Evolutionary conservation across 768 basidiomycete genomes (phyloP), one percentile per base, ranked within the genome.

Genomic region (Panus rudis): DNA sequence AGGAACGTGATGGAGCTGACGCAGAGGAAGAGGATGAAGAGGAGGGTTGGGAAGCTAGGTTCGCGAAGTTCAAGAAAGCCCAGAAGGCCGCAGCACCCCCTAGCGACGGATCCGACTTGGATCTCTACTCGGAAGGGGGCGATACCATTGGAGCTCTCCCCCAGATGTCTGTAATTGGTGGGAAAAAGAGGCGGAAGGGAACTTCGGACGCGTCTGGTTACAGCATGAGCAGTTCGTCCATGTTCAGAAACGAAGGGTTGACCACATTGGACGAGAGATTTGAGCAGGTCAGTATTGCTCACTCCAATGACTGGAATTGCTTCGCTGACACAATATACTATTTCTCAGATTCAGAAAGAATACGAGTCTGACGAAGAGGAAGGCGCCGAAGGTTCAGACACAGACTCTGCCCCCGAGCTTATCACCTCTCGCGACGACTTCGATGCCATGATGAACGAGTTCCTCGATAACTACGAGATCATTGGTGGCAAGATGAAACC

Each of bases 191-290:
- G 56, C 71, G 79, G 50, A 81, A 81, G 52, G 81, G 80, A 3
- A 71, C 79, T 0, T 91, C 87, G 39, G 85, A 91, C 49, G 92
- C 89, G 7, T 91, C 89, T 17, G 92, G 90, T 11, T 94, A 94
- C 70, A 90, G 86, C 59, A 97, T 99, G 92, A 94, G 88, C 61
- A 92, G 90, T 54, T 92, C 91, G 3, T 91, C 91, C 12, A 91
- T 98, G 87, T 87, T 79, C 65, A 79, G 96, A 34, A 98, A 89
- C 51, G 85, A 92, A 52, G 82, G 90, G 1, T 64, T 98, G 22
- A 79, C 88, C 40, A 84, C 81, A 2, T 69, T 99, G 32, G 96
- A 99, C 57, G 91, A 97, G 57, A 76, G 82, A 10, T 99, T 98
- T 58, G 93, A 98, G 54, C 81, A 91, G 73, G 96, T 91, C 52